These are phyloP conservation scores for Brassica rapa DNA, from an alignment of 345 rosid species.

Conservation along the genomic window DNA sequence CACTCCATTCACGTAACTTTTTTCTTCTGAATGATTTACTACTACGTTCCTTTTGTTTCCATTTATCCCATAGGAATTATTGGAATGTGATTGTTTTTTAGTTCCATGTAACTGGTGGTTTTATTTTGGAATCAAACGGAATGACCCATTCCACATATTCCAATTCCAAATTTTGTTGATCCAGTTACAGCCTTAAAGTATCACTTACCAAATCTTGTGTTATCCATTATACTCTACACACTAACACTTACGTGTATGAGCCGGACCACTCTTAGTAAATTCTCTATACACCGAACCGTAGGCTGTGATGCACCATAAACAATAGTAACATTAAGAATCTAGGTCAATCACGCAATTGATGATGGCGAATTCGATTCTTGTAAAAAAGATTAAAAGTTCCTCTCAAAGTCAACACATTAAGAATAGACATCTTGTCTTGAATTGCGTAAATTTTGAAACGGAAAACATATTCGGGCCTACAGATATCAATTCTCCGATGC, in stretches of 20 bases:
- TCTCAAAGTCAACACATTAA: constrained; percentile 26
- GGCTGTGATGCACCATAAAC: neutral
- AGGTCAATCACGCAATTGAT: constrained; percentile 6
- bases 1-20: too few relatives aligned
- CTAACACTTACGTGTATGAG: neutral
- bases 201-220: neutral
- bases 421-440: constrained; percentile 11
- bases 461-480: constrained; percentile 20
- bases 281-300: neutral
- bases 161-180: too few relatives aligned
- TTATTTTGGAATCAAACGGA: too few relatives aligned
- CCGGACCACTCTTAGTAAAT: neutral
- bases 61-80: too few relatives aligned
- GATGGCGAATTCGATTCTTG: constrained; percentile 6
- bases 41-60: too few relatives aligned
- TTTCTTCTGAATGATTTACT: too few relatives aligned
- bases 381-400: neutral
- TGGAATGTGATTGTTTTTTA: too few relatives aligned
- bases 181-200: too few relatives aligned
- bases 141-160: too few relatives aligned
- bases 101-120: too few relatives aligned
- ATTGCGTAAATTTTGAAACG: constrained; percentile 2
- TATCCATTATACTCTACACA: neutral
- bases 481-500: constrained; percentile 11
- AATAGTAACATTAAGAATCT: neutral